Evolutionary conservation across 495 filamentous ascomycete species (phyloP), one percentile per base, ranked within the genome.

Genomic region (Penicillium lividum): DNA sequence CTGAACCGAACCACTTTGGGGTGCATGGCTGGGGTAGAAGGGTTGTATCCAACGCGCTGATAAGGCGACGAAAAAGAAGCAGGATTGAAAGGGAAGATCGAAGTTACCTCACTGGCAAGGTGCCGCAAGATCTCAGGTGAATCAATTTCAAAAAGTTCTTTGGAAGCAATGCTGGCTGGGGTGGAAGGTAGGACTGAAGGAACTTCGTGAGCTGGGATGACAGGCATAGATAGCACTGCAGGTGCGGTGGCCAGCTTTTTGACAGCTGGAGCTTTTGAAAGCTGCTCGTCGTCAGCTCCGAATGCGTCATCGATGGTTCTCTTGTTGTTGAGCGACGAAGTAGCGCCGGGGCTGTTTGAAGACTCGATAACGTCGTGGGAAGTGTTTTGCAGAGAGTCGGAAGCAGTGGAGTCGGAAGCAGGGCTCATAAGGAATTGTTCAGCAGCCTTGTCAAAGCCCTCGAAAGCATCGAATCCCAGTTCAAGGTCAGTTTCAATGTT

Each of bases 1-100:
- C 46, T 49, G 29, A 45, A 30, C 8, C 31, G 4, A 15, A 57
- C 38, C 6, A n/a, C 34, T 18, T n/a, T 42, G n/a, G 30, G 48
- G 43, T 62, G 60, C 22, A 62, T 40, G 29, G 8, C 28, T n/a
- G 59, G 54, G 11, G 59, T 46, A 0, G 59, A 62, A 22, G 55
- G 54, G 49, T 34, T 40, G 22, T 57, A 57, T 44, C 47, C 53
- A n/a, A 53, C 48, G 0, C 3, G 34, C 15, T 42, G 27, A 46
- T 62, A 62, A 4, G 59, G 59, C 25, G 48, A 38, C 25, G 48
- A 38, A 22, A 54, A 36, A 33, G 51, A 10, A 0, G 43, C 10
- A 15, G 13, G 15, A 6, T 28, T 18, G 30, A 50, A 46, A 28
- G 18, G 25, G 30, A 10, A 51, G 22, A 13, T 10, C 4, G 33